Percentiles rank a stretch among this genome's conserved stretches.
These are phyloP conservation scores for Xylaria sp. DNA, from an alignment of 2,329 filamentous ascomycete species.

Conservation along the genomic window DNA sequence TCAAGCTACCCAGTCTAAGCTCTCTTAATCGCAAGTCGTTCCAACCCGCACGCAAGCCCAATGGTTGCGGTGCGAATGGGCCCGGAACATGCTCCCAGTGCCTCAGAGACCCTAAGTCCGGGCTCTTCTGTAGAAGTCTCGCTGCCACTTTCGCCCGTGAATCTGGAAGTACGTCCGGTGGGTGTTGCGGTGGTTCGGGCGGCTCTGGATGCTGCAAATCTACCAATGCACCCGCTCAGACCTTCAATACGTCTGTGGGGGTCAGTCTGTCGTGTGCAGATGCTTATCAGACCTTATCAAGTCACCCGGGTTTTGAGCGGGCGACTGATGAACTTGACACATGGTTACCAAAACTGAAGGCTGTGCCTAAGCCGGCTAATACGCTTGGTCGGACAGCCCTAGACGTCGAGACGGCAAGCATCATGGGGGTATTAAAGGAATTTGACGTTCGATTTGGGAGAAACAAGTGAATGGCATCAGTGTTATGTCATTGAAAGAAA, in stretches of 20 bases:
- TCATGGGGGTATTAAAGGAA: constrained; percentile 85
- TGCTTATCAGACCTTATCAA: constrained; percentile 80
- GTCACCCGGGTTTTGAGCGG: constrained; percentile 78
- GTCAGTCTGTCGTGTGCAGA: constrained; percentile 78
- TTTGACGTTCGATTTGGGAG: constrained; percentile 79
- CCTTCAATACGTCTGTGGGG: constrained; percentile 49
- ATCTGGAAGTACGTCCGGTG: constrained; percentile 50
- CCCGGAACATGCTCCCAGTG: constrained; percentile 85
- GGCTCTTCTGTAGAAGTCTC: constrained; percentile 83
- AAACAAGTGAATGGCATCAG: constrained; percentile 42
- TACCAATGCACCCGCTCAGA: constrained; percentile 43
- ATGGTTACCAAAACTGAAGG: constrained; percentile 79
- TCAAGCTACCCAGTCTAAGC: constrained; percentile 65
- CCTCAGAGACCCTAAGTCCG: constrained; percentile 79
- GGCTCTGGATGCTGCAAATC: constrained; percentile 73
- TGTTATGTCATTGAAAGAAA: constrained; percentile 31
- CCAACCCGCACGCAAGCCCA: constrained; percentile 40
- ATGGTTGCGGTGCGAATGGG: constrained; percentile 70
- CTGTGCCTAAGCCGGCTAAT: constrained; percentile 57
- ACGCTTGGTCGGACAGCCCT: constrained; percentile 66
- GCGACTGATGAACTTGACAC: constrained; percentile 78
- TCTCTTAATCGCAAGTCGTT: constrained; percentile 49
- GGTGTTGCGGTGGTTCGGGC: constrained; percentile 71
- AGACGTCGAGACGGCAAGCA: constrained; percentile 83
- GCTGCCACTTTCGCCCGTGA: constrained; percentile 70